Evolutionary conservation across 441 rosid genomes (phyloP).

Genomic region (Croton laevigatus): DNA sequence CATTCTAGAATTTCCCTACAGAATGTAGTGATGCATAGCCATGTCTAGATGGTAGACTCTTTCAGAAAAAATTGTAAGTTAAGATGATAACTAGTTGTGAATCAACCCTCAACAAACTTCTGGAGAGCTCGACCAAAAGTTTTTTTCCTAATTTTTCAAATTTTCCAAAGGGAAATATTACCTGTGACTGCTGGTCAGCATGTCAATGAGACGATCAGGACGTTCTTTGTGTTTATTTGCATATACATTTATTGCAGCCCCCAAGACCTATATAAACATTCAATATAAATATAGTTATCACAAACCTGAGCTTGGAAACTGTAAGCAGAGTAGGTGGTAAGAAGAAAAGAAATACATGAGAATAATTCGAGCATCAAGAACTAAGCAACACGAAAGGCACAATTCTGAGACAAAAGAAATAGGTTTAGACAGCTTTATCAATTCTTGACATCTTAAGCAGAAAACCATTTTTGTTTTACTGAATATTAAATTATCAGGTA

Average conservation of each 20-base stretch:
- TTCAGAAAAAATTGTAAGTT: neutral
- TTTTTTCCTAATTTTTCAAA: neutral
- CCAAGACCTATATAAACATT: conserved; percentile 63
- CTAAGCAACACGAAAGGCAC: neutral
- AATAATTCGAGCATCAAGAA: neutral
- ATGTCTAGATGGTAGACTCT: neutral
- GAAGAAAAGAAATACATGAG: neutral
- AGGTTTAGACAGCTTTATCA: neutral
- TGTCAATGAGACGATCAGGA: conserved; percentile 96
- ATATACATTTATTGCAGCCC: conserved; percentile 95
- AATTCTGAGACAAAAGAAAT: neutral
- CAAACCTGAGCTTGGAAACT: neutral
- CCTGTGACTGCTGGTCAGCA: conserved; percentile 98
- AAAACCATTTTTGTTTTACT: neutral
- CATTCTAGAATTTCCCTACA: neutral
- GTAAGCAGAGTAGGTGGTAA: neutral
- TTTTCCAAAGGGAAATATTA: conserved; percentile 22
- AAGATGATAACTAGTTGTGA: neutral
- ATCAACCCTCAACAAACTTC: neutral
- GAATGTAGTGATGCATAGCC: neutral
- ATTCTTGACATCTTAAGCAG: neutral
- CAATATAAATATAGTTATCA: neutral
- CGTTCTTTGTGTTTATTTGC: conserved; percentile 97
- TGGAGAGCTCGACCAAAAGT: neutral
- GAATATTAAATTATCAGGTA: neutral